phyloP scores from a whole-genome alignment of 768 basidiomycete species.

The Hypholoma fasciculare region DNA sequence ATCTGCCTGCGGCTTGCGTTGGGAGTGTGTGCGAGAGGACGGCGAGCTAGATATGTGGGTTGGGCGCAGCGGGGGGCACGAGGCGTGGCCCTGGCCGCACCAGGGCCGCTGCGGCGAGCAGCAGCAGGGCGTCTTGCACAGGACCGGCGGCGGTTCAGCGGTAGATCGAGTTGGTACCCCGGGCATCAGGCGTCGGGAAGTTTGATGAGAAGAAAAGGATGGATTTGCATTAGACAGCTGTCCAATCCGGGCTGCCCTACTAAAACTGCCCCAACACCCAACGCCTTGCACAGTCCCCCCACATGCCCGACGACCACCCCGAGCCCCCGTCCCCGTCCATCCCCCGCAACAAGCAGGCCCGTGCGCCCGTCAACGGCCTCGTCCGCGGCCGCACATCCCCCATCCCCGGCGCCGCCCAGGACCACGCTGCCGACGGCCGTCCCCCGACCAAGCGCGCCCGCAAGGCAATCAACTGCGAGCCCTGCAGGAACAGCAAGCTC shows the following conservation, averaged over 20 bases:
- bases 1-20: neutral
- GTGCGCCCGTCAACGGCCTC: constrained; percentile 35
- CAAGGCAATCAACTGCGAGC: constrained; percentile 89
- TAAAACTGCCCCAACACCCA: constrained; percentile 9
- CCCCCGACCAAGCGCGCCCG: constrained; percentile 81
- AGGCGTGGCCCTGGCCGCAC: no score
- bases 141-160: constrained; percentile 27
- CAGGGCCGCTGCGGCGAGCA: neutral
- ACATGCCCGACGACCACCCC: constrained; percentile 17
- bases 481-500: constrained; percentile 84
- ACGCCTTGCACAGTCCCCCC: constrained; percentile 4
- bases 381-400: constrained; percentile 56
- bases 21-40: neutral
- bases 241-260: constrained; percentile 1
- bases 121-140: neutral
- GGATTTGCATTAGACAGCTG: constrained; percentile 15
- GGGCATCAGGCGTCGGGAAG: constrained; percentile 8
- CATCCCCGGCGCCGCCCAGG: constrained; percentile 34
- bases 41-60: no score
- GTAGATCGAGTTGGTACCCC: constrained; percentile 10
- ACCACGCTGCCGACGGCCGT: constrained; percentile 51
- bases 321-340: constrained; percentile 38
- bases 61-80: no score
- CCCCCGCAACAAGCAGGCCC: constrained; percentile 40
- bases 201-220: constrained; percentile 17